Conservation (phyloP, 768 basidiomycete species). For the Dictyophora rubrovolvata region DNA sequence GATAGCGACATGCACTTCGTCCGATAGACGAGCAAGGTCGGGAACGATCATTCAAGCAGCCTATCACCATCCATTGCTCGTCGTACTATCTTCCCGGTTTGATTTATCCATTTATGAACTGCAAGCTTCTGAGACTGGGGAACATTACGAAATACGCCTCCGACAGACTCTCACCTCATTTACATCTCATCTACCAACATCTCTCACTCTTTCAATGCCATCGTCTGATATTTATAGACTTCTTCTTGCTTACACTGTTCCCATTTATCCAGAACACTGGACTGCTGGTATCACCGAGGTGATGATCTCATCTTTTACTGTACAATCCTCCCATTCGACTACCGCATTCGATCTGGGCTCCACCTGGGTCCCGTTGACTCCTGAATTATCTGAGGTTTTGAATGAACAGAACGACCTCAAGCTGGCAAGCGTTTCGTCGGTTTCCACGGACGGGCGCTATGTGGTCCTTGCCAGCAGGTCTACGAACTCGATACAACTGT, state of each 20-base stretch:
- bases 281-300: conserved; percentile 69
- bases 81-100: conserved; percentile 59
- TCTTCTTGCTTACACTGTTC: conserved; percentile 61
- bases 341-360: conserved; percentile 62
- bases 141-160: conserved; percentile 25
- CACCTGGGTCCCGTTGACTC: conserved; percentile 36
- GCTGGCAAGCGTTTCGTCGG: conserved; percentile 56
- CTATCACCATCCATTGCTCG: conserved; percentile 70
- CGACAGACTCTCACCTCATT: conserved; percentile 64
- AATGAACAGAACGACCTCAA: conserved; percentile 73
- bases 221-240: conserved; percentile 56
- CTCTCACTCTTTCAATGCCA: conserved; percentile 64
- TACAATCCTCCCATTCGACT: conserved; percentile 49
- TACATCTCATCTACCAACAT: conserved; percentile 70
- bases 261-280: conserved; percentile 77
- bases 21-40: conserved; percentile 24
- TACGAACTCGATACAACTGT: conserved; percentile 45
- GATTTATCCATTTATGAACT: conserved; percentile 66
- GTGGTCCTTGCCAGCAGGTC: conserved; percentile 48
- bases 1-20: conserved; percentile 38
- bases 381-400: conserved; percentile 52
- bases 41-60: conserved; percentile 51
- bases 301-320: conserved; percentile 48
- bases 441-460: conserved; percentile 82
- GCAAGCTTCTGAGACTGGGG: conserved; percentile 26